Evolutionary conservation across 2,329 filamentous ascomycete genomes (phyloP).

Genomic region (Talaromyces verruculosus): DNA sequence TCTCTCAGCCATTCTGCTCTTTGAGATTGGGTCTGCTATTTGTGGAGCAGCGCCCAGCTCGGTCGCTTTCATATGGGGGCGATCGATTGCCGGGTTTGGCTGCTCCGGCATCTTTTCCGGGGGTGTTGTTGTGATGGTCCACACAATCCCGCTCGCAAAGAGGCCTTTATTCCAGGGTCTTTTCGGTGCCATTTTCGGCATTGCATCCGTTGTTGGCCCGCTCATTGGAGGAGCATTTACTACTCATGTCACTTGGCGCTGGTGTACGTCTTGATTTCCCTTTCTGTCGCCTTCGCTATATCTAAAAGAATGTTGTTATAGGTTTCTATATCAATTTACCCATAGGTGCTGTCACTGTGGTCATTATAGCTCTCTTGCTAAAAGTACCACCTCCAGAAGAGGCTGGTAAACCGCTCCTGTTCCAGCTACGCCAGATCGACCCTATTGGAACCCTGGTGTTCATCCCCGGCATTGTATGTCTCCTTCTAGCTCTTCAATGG

Average conservation of each 20-base stretch:
- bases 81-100: conserved; percentile 35
- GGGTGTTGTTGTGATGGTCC: conserved; percentile 28
- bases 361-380: neutral
- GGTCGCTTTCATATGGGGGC: conserved; percentile 33
- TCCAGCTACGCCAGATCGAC: neutral
- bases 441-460: neutral
- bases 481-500: conserved; percentile 5
- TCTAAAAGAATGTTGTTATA: neutral
- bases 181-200: neutral
- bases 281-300: neutral
- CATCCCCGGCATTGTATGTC: conserved; percentile 5
- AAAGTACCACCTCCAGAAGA: neutral
- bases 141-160: conserved; percentile 27
- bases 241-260: conserved; percentile 11
- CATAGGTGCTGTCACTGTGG: neutral
- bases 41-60: conserved; percentile 39
- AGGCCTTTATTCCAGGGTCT: conserved; percentile 21
- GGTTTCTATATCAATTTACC: neutral
- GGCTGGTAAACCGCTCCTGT: neutral
- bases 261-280: conserved; percentile 7
- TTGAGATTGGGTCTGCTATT: conserved; percentile 48
- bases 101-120: conserved; percentile 29
- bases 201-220: neutral
- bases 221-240: conserved; percentile 12
- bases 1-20: conserved; percentile 41